Percentiles rank a stretch among this genome's conserved stretches.
phyloP scores from a whole-genome alignment of 176 grass and related monocot species.

The Rhynchospora pubera region DNA sequence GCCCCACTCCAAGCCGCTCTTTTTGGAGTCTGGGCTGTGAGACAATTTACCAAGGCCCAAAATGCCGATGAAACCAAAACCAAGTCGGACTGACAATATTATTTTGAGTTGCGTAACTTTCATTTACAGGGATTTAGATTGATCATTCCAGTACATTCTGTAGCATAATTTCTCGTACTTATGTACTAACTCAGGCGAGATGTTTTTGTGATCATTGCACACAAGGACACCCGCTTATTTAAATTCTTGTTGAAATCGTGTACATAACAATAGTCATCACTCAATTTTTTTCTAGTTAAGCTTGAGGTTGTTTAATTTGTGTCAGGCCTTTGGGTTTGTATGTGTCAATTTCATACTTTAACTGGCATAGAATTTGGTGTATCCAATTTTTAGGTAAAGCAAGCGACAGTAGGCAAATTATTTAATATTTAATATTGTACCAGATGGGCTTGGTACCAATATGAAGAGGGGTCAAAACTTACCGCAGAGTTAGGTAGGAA shows the following conservation, averaged over 20 bases:
- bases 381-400: not conserved
- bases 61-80: slow-evolving; percentile 30
- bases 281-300: not conserved
- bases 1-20: slow-evolving; percentile 85
- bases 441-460: not conserved
- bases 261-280: not conserved
- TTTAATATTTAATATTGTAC: not conserved
- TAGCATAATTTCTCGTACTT: not conserved
- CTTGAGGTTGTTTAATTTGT: not conserved
- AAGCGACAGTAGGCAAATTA: too few relatives aligned
- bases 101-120: not conserved
- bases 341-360: not conserved
- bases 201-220: not conserved
- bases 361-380: not conserved
- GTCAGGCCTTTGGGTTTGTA: not conserved
- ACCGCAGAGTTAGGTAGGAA: not conserved
- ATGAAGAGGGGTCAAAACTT: not conserved
- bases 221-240: not conserved
- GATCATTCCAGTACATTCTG: not conserved
- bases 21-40: slow-evolving; percentile 58
- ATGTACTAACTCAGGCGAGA: not conserved
- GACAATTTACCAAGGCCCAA: slow-evolving; percentile 41
- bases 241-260: not conserved
- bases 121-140: not conserved
- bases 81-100: slow-evolving; percentile 46